Conservation (phyloP, 2,329 filamentous ascomycete species). For the Neoarthrinium moseri region DNA sequence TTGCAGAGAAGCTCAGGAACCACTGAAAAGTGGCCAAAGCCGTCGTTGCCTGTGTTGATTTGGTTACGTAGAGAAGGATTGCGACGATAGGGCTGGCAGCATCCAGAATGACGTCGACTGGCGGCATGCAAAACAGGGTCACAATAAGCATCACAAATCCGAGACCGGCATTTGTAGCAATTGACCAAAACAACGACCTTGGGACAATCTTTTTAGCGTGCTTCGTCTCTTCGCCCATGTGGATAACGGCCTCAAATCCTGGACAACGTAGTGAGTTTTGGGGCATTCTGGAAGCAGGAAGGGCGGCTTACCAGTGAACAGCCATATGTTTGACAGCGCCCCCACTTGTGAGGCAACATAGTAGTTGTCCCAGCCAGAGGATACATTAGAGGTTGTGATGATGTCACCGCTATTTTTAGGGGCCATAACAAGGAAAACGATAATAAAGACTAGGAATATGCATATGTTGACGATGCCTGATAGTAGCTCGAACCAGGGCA, state of each 20-base stretch:
- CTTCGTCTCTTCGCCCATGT: constrained; percentile 14
- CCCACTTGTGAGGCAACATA: constrained; percentile 10
- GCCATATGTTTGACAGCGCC: constrained; percentile 11
- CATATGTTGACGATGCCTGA: constrained; percentile 8
- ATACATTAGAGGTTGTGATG: constrained; percentile 6
- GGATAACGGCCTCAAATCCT: constrained; percentile 12
- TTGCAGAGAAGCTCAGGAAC: neutral
- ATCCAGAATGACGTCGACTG: constrained; percentile 6
- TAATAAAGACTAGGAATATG: constrained; percentile 8
- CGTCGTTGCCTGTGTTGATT: constrained; percentile 3
- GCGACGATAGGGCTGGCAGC: constrained; percentile 10
- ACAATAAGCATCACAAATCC: constrained; percentile 9
- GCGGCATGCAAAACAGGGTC: constrained; percentile 10
- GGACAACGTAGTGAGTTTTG: neutral
- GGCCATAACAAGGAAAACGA: constrained; percentile 10
- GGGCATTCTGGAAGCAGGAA: neutral
- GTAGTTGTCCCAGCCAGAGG: constrained; percentile 12
- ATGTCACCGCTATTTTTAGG: constrained; percentile 10
- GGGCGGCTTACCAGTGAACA: constrained; percentile 8
- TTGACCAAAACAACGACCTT: constrained; percentile 11
- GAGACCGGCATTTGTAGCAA: constrained; percentile 5
- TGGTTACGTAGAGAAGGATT: constrained; percentile 1
- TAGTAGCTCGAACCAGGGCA: constrained; percentile 12
- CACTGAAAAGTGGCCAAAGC: constrained; percentile 4
- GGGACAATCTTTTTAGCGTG: constrained; percentile 11